Conservation (phyloP, 2,329 filamentous ascomycete genomes). For the Hypoxylon sp. region DNA sequence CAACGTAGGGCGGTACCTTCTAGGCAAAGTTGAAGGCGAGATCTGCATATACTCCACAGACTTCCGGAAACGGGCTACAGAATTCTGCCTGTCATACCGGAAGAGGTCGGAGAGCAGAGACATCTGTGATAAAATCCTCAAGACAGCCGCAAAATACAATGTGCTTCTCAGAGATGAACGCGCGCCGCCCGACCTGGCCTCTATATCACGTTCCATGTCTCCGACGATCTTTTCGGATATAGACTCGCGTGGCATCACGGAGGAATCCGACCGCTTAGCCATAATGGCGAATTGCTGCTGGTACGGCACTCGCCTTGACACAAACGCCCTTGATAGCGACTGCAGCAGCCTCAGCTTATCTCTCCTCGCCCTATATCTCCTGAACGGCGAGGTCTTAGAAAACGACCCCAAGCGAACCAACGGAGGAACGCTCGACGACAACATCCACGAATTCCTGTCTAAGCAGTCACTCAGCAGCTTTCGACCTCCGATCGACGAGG, state of each 20-base stretch:
- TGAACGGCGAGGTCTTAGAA: slow-evolving; percentile 52
- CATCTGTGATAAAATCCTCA: slow-evolving; percentile 47
- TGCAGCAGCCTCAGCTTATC: slow-evolving; percentile 47
- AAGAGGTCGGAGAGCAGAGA: slow-evolving; percentile 36
- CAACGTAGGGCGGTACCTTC: slow-evolving; percentile 32
- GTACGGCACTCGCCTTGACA: slow-evolving; percentile 48
- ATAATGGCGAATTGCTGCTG: slow-evolving; percentile 51
- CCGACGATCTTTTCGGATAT: slow-evolving; percentile 49
- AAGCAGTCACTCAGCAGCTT: slow-evolving; percentile 49
- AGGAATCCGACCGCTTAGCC: slow-evolving; percentile 50
- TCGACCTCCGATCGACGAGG: slow-evolving; percentile 45
- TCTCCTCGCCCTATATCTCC: slow-evolving; percentile 48
- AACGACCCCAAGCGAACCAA: slow-evolving; percentile 40
- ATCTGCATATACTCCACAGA: slow-evolving; percentile 48
- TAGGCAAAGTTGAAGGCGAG: slow-evolving; percentile 46
- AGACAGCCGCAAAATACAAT: slow-evolving; percentile 49
- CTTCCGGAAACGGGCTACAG: slow-evolving; percentile 46
- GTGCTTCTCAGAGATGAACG: slow-evolving; percentile 47
- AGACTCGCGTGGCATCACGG: slow-evolving; percentile 43
- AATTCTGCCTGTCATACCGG: slow-evolving; percentile 48
- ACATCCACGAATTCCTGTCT: slow-evolving; percentile 45
- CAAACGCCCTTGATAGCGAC: slow-evolving; percentile 39
- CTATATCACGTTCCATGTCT: slow-evolving; percentile 50
- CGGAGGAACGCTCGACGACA: slow-evolving; percentile 43
- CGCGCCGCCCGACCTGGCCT: slow-evolving; percentile 18